Conservation (phyloP, 208 protist species). For the Leishmania aethiopica region DNA sequence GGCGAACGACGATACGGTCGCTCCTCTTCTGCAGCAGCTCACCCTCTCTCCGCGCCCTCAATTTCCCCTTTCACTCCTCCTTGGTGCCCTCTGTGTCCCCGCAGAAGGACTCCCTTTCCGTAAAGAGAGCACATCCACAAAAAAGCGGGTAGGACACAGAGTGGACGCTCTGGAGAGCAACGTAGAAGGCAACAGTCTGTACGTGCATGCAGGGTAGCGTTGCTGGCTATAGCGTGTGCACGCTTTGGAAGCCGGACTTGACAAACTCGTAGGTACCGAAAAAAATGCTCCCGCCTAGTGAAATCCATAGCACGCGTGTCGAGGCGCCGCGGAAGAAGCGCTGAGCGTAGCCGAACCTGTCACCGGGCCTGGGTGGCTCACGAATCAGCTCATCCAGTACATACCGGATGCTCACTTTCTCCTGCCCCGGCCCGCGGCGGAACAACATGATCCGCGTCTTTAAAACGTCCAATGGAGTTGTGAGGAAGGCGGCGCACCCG, state of each 20-base stretch:
- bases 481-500: slow-evolving; percentile 83
- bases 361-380: slow-evolving; percentile 57
- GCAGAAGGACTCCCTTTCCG: background rate
- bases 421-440: slow-evolving; percentile 13
- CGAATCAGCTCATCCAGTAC: slow-evolving; percentile 50
- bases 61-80: background rate
- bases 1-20: background rate
- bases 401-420: slow-evolving; percentile 25
- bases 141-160: background rate
- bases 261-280: slow-evolving; percentile 91
- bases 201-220: background rate
- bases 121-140: background rate
- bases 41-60: background rate
- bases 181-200: background rate
- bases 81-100: background rate
- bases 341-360: slow-evolving; percentile 75
- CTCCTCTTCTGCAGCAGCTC: background rate
- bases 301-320: slow-evolving; percentile 91
- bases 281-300: slow-evolving; percentile 90
- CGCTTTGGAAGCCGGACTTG: slow-evolving; percentile 25
- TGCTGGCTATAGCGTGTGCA: background rate
- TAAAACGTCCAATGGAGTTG: slow-evolving; percentile 92
- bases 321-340: slow-evolving; percentile 85
- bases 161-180: background rate
- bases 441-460: slow-evolving; percentile 94